Evolutionary conservation across 805 yeast species (phyloP), one percentile per base, ranked within the genome.

Genomic region (Yamadazyma phyllophila): DNA sequence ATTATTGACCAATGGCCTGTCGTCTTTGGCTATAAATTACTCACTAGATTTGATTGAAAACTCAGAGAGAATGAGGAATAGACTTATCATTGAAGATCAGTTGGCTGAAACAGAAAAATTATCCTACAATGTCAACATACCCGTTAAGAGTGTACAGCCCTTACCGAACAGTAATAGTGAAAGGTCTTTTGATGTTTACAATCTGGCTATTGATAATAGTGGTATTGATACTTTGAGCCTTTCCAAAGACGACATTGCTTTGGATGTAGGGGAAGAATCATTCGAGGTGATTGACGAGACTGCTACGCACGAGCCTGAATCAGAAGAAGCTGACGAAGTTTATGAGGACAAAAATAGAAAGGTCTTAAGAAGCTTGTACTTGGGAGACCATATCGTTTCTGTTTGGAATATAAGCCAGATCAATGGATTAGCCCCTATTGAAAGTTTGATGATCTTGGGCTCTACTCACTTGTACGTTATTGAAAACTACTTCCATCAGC

Each of bases 331-430:
- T 3, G 60, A 56, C 12, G 26, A 46, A 7, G 42, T 50, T 2
- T 73, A 74, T 43, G 85, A 82, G 50, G 95, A 88, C 59, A 81
- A 80, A 54, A 87, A 88, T 59, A 66, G 96, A 45, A 85, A 83
- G 56, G 84, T 89, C 1, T 65, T 88, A 15, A 74, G 91, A 47
- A 78, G 87, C 54, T 65, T 89, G 44, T 81, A 68, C 53, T 75
- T 80, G 42, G 86, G 86, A 12, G 97, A 89, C 59, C 75, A 74
- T 38, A 86, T 90, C 17, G 75, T 69, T n/a, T 78, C 79, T 11
- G 65, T 89, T 13, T 83, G 88, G 83, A 89, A 89, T 59, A 81
- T 86, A 1, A 80, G 91, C 44, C 80, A 82, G 40, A 78, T 90
- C 15, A 66, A 83, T 46, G 96, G 96, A 0, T 65, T 89, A n/a